These are phyloP conservation scores for Didymella lethalis DNA, from an alignment of 2,329 filamentous ascomycete genomes.

Conservation along the genomic window DNA sequence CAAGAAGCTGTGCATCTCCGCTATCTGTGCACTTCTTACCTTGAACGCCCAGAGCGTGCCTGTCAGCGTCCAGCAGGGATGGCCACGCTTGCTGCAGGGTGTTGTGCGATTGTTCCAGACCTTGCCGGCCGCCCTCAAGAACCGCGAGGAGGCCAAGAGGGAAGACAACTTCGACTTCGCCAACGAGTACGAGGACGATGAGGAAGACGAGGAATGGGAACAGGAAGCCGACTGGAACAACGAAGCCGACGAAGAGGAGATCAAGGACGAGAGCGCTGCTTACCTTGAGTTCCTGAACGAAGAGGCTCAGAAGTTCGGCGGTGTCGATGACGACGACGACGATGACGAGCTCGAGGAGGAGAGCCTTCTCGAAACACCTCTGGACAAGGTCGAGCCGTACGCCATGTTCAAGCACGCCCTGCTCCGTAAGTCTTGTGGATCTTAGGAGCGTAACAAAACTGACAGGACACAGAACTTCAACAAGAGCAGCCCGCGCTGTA, in stretches of 20 bases:
- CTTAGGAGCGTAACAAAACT: conserved; percentile 5
- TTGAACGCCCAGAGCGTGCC: conserved; percentile 84
- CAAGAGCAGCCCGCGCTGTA: conserved; percentile 92
- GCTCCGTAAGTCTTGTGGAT: conserved; percentile 70
- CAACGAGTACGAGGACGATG: conserved; percentile 77
- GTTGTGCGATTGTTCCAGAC: conserved; percentile 92
- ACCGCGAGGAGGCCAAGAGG: conserved; percentile 89
- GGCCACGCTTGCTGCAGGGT: conserved; percentile 89
- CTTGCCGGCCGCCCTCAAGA: conserved; percentile 84
- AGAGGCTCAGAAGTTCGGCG: conserved; percentile 88
- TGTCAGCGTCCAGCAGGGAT: conserved; percentile 90
- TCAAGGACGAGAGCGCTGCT: conserved; percentile 88
- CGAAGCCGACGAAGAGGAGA: conserved; percentile 71
- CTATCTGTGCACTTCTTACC: conserved; percentile 84
- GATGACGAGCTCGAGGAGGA: conserved; percentile 94
- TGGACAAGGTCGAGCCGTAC: conserved; percentile 96
- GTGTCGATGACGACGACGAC: conserved; percentile 66
- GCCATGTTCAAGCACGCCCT: conserved; percentile 84
- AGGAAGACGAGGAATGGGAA: conserved; percentile 84
- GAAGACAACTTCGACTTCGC: conserved; percentile 80
- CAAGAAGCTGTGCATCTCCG: conserved; percentile 97
- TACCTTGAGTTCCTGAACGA: conserved; percentile 97
- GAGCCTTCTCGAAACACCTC: conserved; percentile 87
- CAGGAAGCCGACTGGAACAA: conserved; percentile 74
- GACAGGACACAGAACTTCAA: conserved; percentile 73